Conservation (phyloP, 2,329 filamentous ascomycete genomes). For the Aspergillus sp. region DNA sequence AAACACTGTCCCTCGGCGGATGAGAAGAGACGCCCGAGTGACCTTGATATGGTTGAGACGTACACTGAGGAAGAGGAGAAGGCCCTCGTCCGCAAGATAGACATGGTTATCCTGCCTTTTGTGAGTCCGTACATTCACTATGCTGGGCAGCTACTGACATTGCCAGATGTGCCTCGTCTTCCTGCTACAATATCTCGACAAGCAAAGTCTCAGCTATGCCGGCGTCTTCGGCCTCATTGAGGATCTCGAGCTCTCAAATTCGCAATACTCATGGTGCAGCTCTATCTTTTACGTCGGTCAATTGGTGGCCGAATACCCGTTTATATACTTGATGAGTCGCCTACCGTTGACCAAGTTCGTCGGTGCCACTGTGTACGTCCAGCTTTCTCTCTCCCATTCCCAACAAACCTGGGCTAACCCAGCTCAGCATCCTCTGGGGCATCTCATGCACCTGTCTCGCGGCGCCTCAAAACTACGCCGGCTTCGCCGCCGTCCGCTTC, state of each 20-base stretch:
- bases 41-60: background rate
- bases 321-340: conserved; percentile 53
- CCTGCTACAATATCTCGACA: conserved; percentile 46
- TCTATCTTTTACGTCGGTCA: conserved; percentile 40
- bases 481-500: conserved; percentile 28
- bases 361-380: conserved; percentile 31
- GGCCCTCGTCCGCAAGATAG: background rate
- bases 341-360: conserved; percentile 53
- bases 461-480: conserved; percentile 1
- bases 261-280: conserved; percentile 52
- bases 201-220: conserved; percentile 51
- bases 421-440: background rate
- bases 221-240: conserved; percentile 44
- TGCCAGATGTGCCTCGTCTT: conserved; percentile 43
- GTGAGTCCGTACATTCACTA: background rate
- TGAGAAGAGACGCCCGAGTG: background rate
- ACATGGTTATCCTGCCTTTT: conserved; percentile 1
- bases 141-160: background rate
- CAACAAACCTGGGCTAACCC: background rate
- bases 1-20: background rate
- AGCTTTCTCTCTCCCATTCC: background rate
- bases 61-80: background rate
- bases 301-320: conserved; percentile 50
- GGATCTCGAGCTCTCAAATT: conserved; percentile 46
- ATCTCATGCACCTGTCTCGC: conserved; percentile 1